Conservation (phyloP, 192 early-diverging fungal species). For the Coemansia sp. region DNA sequence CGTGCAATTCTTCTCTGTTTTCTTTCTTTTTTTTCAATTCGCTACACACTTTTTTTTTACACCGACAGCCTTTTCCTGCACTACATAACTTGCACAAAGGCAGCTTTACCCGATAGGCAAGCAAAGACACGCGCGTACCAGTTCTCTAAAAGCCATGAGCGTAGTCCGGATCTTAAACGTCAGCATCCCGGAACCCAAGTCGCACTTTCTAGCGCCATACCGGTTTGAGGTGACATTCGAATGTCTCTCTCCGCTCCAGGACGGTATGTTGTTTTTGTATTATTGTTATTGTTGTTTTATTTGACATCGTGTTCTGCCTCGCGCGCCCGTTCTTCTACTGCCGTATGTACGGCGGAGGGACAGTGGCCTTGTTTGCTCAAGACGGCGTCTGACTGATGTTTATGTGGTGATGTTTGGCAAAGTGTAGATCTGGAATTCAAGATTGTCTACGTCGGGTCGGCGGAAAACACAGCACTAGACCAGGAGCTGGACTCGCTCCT, state of each 20-base stretch:
- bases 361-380: background rate
- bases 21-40: conserved; percentile 1
- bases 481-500: conserved; percentile 93
- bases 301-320: background rate
- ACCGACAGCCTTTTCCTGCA: background rate
- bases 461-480: conserved; percentile 76
- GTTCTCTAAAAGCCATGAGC: conserved; percentile 58
- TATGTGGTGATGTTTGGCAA: background rate
- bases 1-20: background rate
- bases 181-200: conserved; percentile 83
- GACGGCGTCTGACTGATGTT: background rate
- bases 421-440: conserved; percentile 94
- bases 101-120: background rate
- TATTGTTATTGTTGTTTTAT: conserved; percentile 2
- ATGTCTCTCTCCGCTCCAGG: conserved; percentile 79
- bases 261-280: conserved; percentile 60
- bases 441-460: conserved; percentile 90
- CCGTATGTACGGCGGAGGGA: background rate
- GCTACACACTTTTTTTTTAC: background rate
- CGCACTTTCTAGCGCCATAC: conserved; percentile 77
- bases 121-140: background rate
- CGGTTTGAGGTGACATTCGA: conserved; percentile 98
- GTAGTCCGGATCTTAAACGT: conserved; percentile 80
- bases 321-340: background rate
- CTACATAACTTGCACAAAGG: background rate